Evolutionary conservation across 345 rosid genomes (phyloP).

Genomic region (Draba incana): DNA sequence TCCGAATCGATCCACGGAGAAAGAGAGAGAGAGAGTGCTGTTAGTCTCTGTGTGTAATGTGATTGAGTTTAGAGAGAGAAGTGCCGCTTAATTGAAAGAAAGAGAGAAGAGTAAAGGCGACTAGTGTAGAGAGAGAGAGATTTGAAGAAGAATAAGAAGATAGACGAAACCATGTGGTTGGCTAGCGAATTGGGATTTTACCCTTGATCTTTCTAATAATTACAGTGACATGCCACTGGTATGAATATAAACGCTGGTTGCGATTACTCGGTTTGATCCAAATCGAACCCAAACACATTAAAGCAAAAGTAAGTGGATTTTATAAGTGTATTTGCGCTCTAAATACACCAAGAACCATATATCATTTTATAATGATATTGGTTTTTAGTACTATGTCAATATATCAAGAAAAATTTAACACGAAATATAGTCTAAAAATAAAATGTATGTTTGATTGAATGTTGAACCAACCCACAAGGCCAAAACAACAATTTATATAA

Average conservation of each 20-base stretch:
- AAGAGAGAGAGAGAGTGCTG: not conserved
- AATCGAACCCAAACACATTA: no score
- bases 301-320: no score
- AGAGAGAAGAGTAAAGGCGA: constrained; percentile 39
- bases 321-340: no score
- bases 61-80: constrained; percentile 38
- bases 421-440: no score
- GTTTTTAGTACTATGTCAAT: no score
- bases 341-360: no score
- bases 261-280: not conserved
- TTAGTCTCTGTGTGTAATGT: not conserved
- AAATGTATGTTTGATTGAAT: not conserved
- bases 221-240: constrained; percentile 55
- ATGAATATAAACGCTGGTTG: constrained; percentile 11
- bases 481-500: not conserved
- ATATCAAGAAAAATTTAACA: no score
- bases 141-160: constrained; percentile 43
- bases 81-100: constrained; percentile 48
- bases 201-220: constrained; percentile 42
- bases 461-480: constrained; percentile 5
- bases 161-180: constrained; percentile 40
- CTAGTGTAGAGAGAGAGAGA: not conserved
- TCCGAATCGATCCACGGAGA: constrained; percentile 24
- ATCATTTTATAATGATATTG: no score
- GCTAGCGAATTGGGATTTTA: constrained; percentile 20